Conservation (phyloP, 108 stramenopile species). For the Cylindrotheca closterium region DNA sequence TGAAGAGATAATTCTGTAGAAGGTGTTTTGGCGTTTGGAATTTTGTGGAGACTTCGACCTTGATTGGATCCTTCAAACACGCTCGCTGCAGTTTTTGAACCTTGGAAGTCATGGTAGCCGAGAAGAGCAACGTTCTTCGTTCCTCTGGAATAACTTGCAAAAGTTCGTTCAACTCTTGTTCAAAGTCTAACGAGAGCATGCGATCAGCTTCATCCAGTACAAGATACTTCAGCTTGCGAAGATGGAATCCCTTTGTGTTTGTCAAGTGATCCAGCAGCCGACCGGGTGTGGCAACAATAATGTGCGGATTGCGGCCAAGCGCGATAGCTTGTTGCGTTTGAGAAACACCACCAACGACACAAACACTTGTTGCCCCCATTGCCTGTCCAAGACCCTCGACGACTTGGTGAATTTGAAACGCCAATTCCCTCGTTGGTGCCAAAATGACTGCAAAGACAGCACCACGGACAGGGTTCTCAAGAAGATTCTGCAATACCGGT, state of each 20-base stretch:
- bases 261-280: slow-evolving; percentile 96
- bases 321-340: slow-evolving; percentile 93
- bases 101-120: slow-evolving; percentile 98
- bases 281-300: slow-evolving; percentile 97
- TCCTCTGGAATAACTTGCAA: slow-evolving; percentile 86
- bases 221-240: slow-evolving; percentile 88
- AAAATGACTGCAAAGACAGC: slow-evolving; percentile 90
- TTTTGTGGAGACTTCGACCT: slow-evolving; percentile 92
- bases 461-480: slow-evolving; percentile 74
- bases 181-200: slow-evolving; percentile 94
- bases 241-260: slow-evolving; percentile 97
- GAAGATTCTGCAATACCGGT: slow-evolving; percentile 87
- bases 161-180: slow-evolving; percentile 91
- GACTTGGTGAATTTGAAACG: slow-evolving; percentile 99
- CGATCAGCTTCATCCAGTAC: slow-evolving; percentile 99
- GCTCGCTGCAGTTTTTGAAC: slow-evolving; percentile 97
- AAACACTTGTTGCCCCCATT: slow-evolving; percentile 90
- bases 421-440: slow-evolving; percentile 98
- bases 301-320: slow-evolving; percentile 95
- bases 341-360: slow-evolving; percentile 98
- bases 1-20: slow-evolving; percentile 95
- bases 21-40: slow-evolving; percentile 96
- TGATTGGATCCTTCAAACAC: slow-evolving; percentile 88
- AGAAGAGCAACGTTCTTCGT: slow-evolving; percentile 94
- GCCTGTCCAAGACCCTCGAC: slow-evolving; percentile 87